Base-by-base conservation (phyloP, 371 early-diverging fungal genomes). In the Rhizopus arrhizus region DNA sequence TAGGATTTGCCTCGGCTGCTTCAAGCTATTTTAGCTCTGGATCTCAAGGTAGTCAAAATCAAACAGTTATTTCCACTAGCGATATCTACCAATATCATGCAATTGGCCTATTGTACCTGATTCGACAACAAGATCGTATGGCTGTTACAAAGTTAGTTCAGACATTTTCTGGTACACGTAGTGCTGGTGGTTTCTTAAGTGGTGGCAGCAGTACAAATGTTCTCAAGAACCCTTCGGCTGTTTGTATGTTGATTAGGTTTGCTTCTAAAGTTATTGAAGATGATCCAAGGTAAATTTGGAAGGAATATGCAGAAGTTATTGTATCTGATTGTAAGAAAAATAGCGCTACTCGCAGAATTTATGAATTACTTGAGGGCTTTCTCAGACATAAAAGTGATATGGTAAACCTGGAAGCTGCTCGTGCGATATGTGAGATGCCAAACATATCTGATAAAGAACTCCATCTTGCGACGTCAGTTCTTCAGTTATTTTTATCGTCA, bases 101-200 rank as follows among this genome's bases (percentile, higher is more conserved):
- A 33, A 74, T 98, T 28, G 98, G 98, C 4, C 82, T 98, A 15
- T 69, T 97, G 73, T 98, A 97, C 67, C 86, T 89, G 55, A 93
- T 99, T 56, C 86, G 94, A 10, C 95, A 95, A 73, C 94, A 96
- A 66, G 99, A 99, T 80, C 86, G 95, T 46, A 96, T 99, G 97
- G 97, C 98, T 11, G 90, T 97, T 43, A 88, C 91, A 66, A 99
- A 99, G 79, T 64, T 97, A 46, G 94, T 97, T 12, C 98, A 97
- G 66, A 85, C 85, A 47, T 92, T 93, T 67, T 82, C 92, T 53
- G 87, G 86, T 13, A 61, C 81, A 61, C 59, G 83, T 64, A 62
- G 73, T 31, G 11, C 35, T 36, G 38, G 58, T 29, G 54, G 54
- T 13, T 45, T 45, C 29, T 57, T 57, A n/a, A 60, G 64, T 5